Base-by-base conservation (phyloP, 140 eudicot species). In the Anethum foeniculum region DNA sequence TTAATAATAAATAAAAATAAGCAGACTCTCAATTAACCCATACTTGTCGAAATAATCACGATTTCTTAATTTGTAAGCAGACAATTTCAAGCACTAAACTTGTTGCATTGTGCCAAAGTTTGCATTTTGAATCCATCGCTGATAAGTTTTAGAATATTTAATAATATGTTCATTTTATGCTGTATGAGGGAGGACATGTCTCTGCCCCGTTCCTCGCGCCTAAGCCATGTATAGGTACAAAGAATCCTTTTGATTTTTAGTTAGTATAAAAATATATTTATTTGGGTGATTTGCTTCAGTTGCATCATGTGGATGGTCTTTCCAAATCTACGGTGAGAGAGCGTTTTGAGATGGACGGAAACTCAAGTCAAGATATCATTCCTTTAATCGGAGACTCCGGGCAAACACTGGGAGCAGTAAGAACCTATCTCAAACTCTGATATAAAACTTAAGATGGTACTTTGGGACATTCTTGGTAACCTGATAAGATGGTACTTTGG, bases 251-350 rank as follows among this genome's bases (percentile, higher is more conserved):
- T 32, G 74, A 13, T 68, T 14, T 64, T 18, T 21, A 36, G 10
- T 52, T 48, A 32, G 41, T 77, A 34, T 34, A 34, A 34, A 34
- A 34, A 34, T 34, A 34, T 1, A 34, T 34, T 32, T 78, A 30
- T 28, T 78, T 23, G 0, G 21, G 11, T 60, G 15, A 21, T 60
- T 2, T 11, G 36, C 85, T 21, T 49, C 88, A 94, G 97, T 80
- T 95, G 83, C 99, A 95, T 86, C 99, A 95, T 56, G 97, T 92
- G 82, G 99, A 95, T 83, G 99, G 99, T 84, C 93, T 95, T 77
- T 88, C 87, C 38, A 87, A 86, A 64, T 81, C 88, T 49, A 80
- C 73, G 80, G 93, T 90, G 65, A 89, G 86, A 87, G 85, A 88
- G 79, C 86, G 83, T 76, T 82, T 95, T 71, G 88, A 91, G 81